Conservation (phyloP, 2,329 filamentous ascomycete species). For the Colletotrichum trifolii region DNA sequence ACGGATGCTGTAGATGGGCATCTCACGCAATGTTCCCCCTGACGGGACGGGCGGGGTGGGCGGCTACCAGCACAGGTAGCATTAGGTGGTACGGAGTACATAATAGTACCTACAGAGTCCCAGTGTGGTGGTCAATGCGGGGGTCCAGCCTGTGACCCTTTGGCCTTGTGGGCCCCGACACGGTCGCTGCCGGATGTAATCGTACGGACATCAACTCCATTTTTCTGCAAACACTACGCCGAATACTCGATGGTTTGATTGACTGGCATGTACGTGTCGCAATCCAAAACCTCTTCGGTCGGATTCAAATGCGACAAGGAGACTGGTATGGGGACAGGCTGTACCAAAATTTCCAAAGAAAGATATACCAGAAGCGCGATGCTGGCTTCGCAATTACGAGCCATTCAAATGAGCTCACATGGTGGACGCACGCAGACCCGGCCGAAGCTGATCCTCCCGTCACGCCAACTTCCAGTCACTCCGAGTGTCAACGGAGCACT, state of each 20-base stretch:
- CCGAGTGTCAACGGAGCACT: conserved; percentile 8
- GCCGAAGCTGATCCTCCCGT: too few relatives aligned
- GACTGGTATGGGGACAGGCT: background rate
- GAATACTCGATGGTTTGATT: background rate
- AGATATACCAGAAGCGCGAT: too few relatives aligned
- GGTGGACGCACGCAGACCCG: too few relatives aligned
- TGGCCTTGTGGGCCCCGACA: conserved; percentile 10
- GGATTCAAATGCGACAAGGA: background rate
- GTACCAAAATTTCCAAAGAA: background rate
- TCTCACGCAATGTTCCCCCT: conserved; percentile 11
- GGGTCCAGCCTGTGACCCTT: conserved; percentile 2
- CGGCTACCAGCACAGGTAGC: background rate
- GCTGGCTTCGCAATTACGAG: too few relatives aligned
- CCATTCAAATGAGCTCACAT: too few relatives aligned
- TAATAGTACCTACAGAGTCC: too few relatives aligned
- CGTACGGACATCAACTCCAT: background rate
- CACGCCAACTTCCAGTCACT: background rate
- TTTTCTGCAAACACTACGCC: conserved; percentile 6
- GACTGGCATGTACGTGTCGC: conserved; percentile 8
- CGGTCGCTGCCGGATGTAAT: conserved; percentile 22
- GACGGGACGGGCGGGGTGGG: conserved; percentile 25
- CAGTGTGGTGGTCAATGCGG: conserved; percentile 29
- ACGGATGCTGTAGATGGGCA: too few relatives aligned
- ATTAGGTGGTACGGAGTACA: too few relatives aligned
- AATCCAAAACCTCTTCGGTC: conserved; percentile 5